A percentile compares a stretch with the other conserved stretches of the same genome.
Evolutionary conservation across 192 early-diverging fungal species (phyloP).

Genomic region (Backusella sp.): DNA sequence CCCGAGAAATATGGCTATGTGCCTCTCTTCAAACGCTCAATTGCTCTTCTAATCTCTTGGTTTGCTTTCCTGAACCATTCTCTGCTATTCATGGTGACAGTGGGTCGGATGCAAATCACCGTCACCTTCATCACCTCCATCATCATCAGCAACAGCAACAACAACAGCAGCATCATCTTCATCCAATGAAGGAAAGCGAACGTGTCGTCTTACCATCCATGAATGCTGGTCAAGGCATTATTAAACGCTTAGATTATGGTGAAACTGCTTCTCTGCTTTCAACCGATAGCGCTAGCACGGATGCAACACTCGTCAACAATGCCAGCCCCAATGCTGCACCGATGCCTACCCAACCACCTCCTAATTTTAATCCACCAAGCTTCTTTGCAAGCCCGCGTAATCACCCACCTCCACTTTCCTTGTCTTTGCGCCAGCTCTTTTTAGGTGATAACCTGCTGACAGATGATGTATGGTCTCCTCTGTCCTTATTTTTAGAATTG

Average conservation of each 20-base stretch:
- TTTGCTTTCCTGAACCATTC: conserved; percentile 74
- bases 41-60: conserved; percentile 77
- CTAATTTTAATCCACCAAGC: conserved; percentile 46
- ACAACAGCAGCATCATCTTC: not conserved
- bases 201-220: conserved; percentile 38
- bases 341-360: conserved; percentile 39
- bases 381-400: conserved; percentile 51
- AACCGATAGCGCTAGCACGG: not conserved
- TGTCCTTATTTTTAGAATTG: conserved; percentile 74
- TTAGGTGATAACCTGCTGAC: conserved; percentile 84
- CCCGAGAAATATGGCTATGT: conserved; percentile 78
- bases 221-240: conserved; percentile 42
- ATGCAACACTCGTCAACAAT: conserved; percentile 5
- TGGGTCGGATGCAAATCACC: not conserved
- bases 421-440: conserved; percentile 59
- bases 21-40: conserved; percentile 68
- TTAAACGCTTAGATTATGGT: conserved; percentile 17
- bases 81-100: conserved; percentile 9
- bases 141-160: conserved; percentile 20
- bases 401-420: conserved; percentile 53
- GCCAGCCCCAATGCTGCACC: not conserved
- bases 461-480: conserved; percentile 75
- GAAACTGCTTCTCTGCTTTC: conserved; percentile 13
- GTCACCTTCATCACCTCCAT: not conserved
- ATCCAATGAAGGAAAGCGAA: conserved; percentile 44